These are phyloP conservation scores for Colletotrichum navitas DNA, from an alignment of 2,329 filamentous ascomycete species.

Conservation along the genomic window DNA sequence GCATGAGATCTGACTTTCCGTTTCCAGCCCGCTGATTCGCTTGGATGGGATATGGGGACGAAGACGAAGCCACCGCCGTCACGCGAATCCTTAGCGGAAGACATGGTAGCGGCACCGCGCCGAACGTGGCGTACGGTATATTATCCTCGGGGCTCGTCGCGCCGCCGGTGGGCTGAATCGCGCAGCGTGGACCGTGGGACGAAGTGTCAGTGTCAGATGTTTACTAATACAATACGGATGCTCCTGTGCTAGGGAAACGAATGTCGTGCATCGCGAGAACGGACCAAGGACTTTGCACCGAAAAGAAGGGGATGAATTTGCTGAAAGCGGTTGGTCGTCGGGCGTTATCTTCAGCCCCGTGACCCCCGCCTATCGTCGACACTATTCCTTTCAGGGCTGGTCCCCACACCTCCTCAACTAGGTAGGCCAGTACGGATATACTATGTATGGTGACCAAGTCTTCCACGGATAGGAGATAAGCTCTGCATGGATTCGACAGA, in stretches of 20 bases:
- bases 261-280: too few relatives aligned
- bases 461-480: too few relatives aligned
- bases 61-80: slow-evolving; percentile 40
- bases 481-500: too few relatives aligned
- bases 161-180: neutral
- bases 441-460: neutral
- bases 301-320: neutral
- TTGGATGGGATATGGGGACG: slow-evolving; percentile 42
- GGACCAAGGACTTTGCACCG: too few relatives aligned
- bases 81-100: neutral
- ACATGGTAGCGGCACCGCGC: neutral
- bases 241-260: neutral
- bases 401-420: neutral
- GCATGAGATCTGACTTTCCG: slow-evolving; percentile 44
- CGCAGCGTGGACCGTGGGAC: neutral
- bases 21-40: slow-evolving; percentile 34
- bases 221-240: neutral
- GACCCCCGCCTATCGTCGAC: neutral
- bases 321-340: neutral
- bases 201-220: neutral
- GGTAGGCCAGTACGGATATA: too few relatives aligned
- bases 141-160: neutral
- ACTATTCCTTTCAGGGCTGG: neutral
- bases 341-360: neutral
- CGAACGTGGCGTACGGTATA: neutral